A percentile compares a stretch with the other conserved stretches of the same genome.
Conservation (phyloP, 2,329 filamentous ascomycete species). For the Davidsoniella eucalypti region DNA sequence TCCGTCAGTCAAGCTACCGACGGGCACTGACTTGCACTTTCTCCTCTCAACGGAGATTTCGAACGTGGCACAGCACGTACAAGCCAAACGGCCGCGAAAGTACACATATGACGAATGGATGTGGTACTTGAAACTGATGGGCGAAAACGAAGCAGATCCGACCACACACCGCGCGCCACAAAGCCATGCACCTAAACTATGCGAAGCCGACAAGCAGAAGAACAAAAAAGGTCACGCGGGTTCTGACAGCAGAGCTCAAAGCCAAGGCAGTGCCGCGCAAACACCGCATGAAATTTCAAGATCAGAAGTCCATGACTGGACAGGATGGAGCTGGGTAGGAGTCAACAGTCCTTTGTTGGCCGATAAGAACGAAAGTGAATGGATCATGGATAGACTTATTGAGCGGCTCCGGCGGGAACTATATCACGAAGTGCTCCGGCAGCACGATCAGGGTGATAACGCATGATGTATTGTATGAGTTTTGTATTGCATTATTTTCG, state of each 20-base stretch:
- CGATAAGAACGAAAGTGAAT: slow-evolving; percentile 50
- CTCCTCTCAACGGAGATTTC: slow-evolving; percentile 59
- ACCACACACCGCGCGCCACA: slow-evolving; percentile 30
- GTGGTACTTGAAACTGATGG: slow-evolving; percentile 66
- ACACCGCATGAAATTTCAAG: background rate
- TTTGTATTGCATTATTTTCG: background rate
- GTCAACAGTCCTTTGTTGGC: slow-evolving; percentile 54
- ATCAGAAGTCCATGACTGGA: slow-evolving; percentile 4
- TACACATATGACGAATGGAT: slow-evolving; percentile 81
- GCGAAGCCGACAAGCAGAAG: background rate
- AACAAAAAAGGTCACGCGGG: slow-evolving; percentile 5
- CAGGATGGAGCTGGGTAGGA: slow-evolving; percentile 40
- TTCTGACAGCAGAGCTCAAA: background rate
- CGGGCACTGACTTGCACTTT: slow-evolving; percentile 36
- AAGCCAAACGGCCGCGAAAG: slow-evolving; percentile 38
- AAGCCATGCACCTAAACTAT: background rate
- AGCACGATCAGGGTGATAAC: slow-evolving; percentile 6
- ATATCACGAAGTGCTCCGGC: slow-evolving; percentile 19
- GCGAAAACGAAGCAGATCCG: slow-evolving; percentile 40
- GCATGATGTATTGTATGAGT: background rate
- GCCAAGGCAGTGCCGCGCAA: slow-evolving; percentile 1
- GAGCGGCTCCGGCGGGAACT: slow-evolving; percentile 39
- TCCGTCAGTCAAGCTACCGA: slow-evolving; percentile 20
- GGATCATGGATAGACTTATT: slow-evolving; percentile 52
- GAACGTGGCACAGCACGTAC: slow-evolving; percentile 42